Evolutionary conservation across 345 rosid genomes (phyloP).

Genomic region (Raphanus raphanistrum): DNA sequence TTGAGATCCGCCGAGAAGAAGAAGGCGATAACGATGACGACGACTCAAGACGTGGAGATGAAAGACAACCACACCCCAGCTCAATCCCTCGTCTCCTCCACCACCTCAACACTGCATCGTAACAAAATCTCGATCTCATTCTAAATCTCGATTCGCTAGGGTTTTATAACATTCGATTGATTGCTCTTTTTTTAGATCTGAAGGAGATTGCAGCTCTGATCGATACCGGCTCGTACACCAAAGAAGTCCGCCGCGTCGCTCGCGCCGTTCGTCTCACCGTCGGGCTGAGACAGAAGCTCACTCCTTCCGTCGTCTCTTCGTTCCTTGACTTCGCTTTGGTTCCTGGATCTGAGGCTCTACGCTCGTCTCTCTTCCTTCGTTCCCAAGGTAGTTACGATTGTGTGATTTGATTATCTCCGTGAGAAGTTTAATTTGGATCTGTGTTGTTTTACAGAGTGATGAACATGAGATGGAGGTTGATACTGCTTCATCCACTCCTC

Average conservation of each 20-base stretch:
- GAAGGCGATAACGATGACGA: slow-evolving; percentile 36
- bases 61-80: slow-evolving; percentile 64
- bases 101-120: slow-evolving; percentile 70
- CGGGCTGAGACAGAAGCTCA: slow-evolving; percentile 60
- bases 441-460: slow-evolving; percentile 47
- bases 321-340: slow-evolving; percentile 64
- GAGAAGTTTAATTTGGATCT: not conserved
- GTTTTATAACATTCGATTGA: not conserved
- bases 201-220: slow-evolving; percentile 71
- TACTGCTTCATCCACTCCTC: slow-evolving; percentile 53
- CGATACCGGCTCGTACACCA: slow-evolving; percentile 64
- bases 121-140: not conserved
- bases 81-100: slow-evolving; percentile 47
- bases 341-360: slow-evolving; percentile 65
- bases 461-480: slow-evolving; percentile 94
- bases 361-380: slow-evolving; percentile 51
- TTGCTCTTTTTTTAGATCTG: slow-evolving; percentile 43
- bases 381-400: slow-evolving; percentile 50
- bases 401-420: not conserved
- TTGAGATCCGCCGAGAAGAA: slow-evolving; percentile 11
- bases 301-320: slow-evolving; percentile 48
- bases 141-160: slow-evolving; percentile 9
- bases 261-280: slow-evolving; percentile 74
- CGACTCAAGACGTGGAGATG: slow-evolving; percentile 87
- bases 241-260: slow-evolving; percentile 69